Percentiles rank a stretch among this genome's conserved stretches.
Conservation (phyloP, 257 asterid species). For the Jaltomata sinuosa region DNA sequence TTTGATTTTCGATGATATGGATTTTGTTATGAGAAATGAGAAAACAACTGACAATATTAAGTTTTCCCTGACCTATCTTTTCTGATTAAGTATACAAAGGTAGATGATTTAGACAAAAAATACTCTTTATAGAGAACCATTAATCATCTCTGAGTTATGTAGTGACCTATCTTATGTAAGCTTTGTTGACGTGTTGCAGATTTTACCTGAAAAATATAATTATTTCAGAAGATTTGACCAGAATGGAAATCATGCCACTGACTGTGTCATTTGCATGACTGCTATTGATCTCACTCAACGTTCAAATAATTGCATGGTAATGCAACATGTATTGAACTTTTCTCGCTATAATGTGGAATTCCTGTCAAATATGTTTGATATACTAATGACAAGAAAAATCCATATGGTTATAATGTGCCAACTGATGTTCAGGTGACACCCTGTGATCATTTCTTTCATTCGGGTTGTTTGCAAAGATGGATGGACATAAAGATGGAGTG, state of each 20-base stretch:
- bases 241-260: constrained; percentile 47
- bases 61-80: not conserved
- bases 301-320: constrained; percentile 87
- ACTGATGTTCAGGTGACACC: constrained; percentile 60
- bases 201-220: constrained; percentile 88
- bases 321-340: not conserved
- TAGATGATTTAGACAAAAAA: not conserved
- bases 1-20: not conserved
- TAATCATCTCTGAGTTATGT: not conserved
- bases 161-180: constrained; percentile 1
- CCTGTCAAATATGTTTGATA: not conserved
- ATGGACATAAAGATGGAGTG: constrained; percentile 99
- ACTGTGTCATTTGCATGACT: constrained; percentile 97
- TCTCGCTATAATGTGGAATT: not conserved
- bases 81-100: not conserved
- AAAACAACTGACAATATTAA: not conserved
- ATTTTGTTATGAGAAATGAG: not conserved
- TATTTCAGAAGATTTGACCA: constrained; percentile 67
- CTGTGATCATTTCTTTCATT: constrained; percentile 93
- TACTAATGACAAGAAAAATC: not conserved
- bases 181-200: constrained; percentile 30
- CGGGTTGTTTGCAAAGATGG: constrained; percentile 90
- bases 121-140: not conserved
- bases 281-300: constrained; percentile 59
- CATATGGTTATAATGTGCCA: not conserved